Evolutionary conservation across 1,284 basidiomycete genomes (phyloP).

Genomic region (Trametes polyzona): DNA sequence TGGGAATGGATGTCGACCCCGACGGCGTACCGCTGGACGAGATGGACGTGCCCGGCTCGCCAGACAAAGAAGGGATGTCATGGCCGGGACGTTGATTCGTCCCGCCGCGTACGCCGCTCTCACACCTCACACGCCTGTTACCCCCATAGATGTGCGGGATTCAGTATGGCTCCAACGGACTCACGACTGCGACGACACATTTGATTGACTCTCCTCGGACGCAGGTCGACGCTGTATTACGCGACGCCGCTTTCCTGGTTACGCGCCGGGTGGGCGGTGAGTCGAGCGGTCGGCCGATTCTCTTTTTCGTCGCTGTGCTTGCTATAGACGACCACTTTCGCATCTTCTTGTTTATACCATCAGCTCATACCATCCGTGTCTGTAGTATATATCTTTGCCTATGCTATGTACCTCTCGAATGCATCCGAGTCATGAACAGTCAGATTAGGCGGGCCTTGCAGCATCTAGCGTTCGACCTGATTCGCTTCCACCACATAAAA

Average conservation of each 20-base stretch:
- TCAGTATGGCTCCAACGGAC: not conserved
- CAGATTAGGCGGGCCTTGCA: too few species aligned
- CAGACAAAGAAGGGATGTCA: slow-evolving; percentile 32
- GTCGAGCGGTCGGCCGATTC: too few species aligned
- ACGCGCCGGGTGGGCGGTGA: not conserved
- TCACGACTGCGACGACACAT: slow-evolving; percentile 7
- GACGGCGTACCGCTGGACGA: slow-evolving; percentile 30
- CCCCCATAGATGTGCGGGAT: slow-evolving; percentile 3
- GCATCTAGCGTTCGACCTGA: too few species aligned
- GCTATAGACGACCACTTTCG: slow-evolving; percentile 8
- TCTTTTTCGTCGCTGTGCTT: not conserved
- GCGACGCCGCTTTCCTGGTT: not conserved
- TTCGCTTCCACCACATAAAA: too few species aligned
- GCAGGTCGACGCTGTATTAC: not conserved
- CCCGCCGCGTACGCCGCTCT: not conserved
- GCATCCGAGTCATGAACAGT: too few species aligned
- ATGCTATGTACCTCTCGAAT: slow-evolving; percentile 11
- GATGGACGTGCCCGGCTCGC: slow-evolving; percentile 31
- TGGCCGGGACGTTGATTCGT: slow-evolving; percentile 22
- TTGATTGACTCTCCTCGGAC: not conserved
- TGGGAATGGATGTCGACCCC: slow-evolving; percentile 27
- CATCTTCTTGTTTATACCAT: slow-evolving; percentile 16
- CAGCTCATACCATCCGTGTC: slow-evolving; percentile 5
- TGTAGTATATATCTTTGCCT: slow-evolving; percentile 13
- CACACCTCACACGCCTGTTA: not conserved